phyloP scores from a whole-genome alignment of 1,284 basidiomycete species.

The Ganoderma boninense region DNA sequence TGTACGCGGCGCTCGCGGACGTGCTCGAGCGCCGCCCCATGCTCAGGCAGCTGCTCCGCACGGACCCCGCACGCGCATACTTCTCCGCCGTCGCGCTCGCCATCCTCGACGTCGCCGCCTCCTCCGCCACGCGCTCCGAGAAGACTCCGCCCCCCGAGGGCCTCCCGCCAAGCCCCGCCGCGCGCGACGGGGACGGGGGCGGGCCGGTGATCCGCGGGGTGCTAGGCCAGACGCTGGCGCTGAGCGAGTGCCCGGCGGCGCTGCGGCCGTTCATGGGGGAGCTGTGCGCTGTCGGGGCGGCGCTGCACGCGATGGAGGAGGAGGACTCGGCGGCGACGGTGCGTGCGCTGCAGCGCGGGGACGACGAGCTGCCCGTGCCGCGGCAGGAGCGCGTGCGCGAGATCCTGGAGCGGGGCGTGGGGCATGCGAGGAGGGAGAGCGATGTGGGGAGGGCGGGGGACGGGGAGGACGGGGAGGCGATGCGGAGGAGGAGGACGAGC shows the following conservation, averaged over 20 bases:
- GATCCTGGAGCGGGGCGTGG: constrained; percentile 69
- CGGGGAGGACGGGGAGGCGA: constrained; percentile 27
- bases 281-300: constrained; percentile 62
- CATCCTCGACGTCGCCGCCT: constrained; percentile 70
- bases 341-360: constrained; percentile 50
- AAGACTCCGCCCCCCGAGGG: constrained; percentile 16
- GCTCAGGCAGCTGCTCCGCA: constrained; percentile 61
- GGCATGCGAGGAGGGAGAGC: constrained; percentile 39
- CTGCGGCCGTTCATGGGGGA: constrained; percentile 76
- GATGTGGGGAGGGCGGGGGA: constrained; percentile 9
- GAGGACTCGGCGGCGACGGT: constrained; percentile 67
- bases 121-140: constrained; percentile 45
- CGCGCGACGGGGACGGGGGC: too few relatives aligned
- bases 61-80: constrained; percentile 76
- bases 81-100: constrained; percentile 79
- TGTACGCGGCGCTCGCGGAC: constrained; percentile 80
- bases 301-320: constrained; percentile 59
- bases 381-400: constrained; percentile 66
- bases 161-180: not conserved
- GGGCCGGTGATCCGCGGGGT: constrained; percentile 67
- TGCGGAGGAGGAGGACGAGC: constrained; percentile 44
- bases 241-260: constrained; percentile 63
- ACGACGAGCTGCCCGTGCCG: constrained; percentile 53
- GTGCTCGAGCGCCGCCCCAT: constrained; percentile 62
- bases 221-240: constrained; percentile 57